Conservation (phyloP, 2,329 filamentous ascomycete species). For the Graphiopsis chlorocephala region DNA sequence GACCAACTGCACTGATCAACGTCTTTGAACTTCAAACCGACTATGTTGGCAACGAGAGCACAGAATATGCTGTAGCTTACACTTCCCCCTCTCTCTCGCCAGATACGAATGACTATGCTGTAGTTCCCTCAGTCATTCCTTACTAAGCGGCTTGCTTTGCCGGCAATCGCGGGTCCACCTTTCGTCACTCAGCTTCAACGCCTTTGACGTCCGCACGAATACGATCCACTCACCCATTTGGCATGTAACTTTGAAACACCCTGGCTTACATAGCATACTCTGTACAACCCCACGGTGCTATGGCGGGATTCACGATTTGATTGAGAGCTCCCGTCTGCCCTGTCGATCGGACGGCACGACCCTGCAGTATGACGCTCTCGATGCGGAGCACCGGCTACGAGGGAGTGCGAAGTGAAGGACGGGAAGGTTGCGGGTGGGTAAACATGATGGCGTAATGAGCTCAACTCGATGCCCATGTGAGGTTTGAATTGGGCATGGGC, state of each 20-base stretch:
- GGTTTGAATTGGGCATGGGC: background rate
- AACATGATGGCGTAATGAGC: background rate
- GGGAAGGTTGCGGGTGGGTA: background rate
- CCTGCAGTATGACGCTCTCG: background rate
- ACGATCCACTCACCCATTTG: too few species aligned
- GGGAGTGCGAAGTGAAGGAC: background rate
- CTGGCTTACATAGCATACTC: background rate
- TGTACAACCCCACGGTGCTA: background rate
- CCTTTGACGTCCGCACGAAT: background rate
- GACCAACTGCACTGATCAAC: too few species aligned
- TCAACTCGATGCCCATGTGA: background rate
- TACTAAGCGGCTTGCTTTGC: background rate
- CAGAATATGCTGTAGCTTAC: background rate
- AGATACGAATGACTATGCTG: background rate
- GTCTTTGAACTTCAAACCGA: too few species aligned
- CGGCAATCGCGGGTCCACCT: background rate
- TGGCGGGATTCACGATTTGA: background rate
- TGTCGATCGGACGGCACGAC: background rate
- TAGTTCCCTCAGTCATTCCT: background rate
- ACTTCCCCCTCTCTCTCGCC: background rate
- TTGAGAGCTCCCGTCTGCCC: background rate
- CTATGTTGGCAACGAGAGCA: too few species aligned
- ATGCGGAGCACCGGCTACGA: background rate
- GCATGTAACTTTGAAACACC: too few species aligned
- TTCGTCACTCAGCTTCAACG: background rate